Conservation (phyloP, 768 basidiomycete species). For the Pulveroboletus sp. region DNA sequence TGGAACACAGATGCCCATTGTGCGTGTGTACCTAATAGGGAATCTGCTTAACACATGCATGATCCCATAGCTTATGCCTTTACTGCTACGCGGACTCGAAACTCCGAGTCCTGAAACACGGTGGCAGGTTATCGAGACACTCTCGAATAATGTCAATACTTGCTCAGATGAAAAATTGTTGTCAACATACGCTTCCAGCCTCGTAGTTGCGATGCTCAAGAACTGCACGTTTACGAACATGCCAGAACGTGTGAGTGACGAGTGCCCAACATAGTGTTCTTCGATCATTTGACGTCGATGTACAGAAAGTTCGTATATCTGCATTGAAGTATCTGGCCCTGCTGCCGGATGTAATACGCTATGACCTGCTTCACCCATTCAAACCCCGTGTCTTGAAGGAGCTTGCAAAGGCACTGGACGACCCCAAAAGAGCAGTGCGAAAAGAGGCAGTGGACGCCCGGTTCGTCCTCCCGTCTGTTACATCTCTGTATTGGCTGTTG, state of each 20-base stretch:
- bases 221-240: constrained; percentile 49
- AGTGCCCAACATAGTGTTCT: neutral
- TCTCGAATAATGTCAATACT: constrained; percentile 65
- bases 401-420: constrained; percentile 75
- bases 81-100: constrained; percentile 80
- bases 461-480: constrained; percentile 23
- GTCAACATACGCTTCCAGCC: constrained; percentile 63
- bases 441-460: constrained; percentile 85
- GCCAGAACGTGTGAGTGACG: constrained; percentile 49
- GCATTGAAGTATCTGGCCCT: constrained; percentile 72
- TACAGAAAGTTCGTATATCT: constrained; percentile 67
- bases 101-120: constrained; percentile 71
- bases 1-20: constrained; percentile 58
- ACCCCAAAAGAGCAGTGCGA: constrained; percentile 80
- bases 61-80: constrained; percentile 71
- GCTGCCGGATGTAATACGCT: constrained; percentile 73
- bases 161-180: constrained; percentile 48
- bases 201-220: constrained; percentile 68
- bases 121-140: constrained; percentile 73
- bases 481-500: neutral
- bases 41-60: neutral
- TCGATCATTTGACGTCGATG: neutral
- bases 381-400: constrained; percentile 71
- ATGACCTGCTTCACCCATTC: constrained; percentile 76
- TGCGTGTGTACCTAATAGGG: constrained; percentile 25